phyloP scores from a whole-genome alignment of 768 basidiomycete genomes.

The Russula emetica region DNA sequence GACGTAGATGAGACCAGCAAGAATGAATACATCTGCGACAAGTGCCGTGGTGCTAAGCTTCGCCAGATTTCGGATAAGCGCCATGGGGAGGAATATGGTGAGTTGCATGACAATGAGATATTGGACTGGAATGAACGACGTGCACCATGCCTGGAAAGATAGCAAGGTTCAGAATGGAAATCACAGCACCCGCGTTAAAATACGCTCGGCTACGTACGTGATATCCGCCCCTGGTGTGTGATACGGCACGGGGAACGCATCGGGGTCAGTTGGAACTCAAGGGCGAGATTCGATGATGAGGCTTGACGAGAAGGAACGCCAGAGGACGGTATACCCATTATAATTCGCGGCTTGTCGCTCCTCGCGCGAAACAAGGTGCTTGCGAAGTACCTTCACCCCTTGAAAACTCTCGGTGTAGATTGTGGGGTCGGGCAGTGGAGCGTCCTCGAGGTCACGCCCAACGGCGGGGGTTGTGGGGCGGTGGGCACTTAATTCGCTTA shows the following conservation, averaged over 20 bases:
- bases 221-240: conserved; percentile 85
- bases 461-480: conserved; percentile 29
- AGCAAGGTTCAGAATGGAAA: background rate
- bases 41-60: conserved; percentile 91
- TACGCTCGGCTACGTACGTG: conserved; percentile 57
- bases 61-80: conserved; percentile 88
- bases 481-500: conserved; percentile 41
- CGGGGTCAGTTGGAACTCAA: conserved; percentile 43
- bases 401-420: conserved; percentile 55
- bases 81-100: conserved; percentile 83
- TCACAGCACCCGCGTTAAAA: background rate
- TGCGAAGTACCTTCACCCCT: conserved; percentile 68
- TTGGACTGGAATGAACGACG: conserved; percentile 58
- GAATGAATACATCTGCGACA: conserved; percentile 91
- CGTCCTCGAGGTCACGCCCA: conserved; percentile 28
- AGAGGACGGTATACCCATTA: conserved; percentile 35
- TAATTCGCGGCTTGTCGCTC: conserved; percentile 42
- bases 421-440: conserved; percentile 33
- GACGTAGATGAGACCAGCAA: conserved; percentile 82
- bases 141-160: conserved; percentile 64
- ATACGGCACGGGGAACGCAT: conserved; percentile 85
- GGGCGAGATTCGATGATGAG: conserved; percentile 30
- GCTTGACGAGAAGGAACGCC: conserved; percentile 33
- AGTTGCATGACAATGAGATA: conserved; percentile 83
- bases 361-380: conserved; percentile 74